Percentiles rank a stretch among this genome's conserved stretches.
Evolutionary conservation across 2,329 filamentous ascomycete species (phyloP).

Genomic region (Bipolaris cookei): DNA sequence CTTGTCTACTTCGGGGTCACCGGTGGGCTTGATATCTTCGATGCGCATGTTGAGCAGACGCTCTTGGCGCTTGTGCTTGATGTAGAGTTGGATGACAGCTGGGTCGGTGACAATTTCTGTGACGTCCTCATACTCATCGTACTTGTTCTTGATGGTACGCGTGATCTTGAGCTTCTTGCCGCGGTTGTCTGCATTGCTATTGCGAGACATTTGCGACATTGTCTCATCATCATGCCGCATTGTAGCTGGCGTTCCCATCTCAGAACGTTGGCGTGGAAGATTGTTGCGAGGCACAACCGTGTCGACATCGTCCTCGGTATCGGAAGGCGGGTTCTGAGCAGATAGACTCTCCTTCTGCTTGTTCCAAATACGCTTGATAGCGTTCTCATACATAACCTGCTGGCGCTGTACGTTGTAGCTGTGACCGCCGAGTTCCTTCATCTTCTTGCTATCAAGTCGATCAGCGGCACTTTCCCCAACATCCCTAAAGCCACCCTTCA

Average conservation of each 20-base stretch:
- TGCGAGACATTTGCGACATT: constrained; percentile 57
- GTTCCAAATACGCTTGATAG: constrained; percentile 91
- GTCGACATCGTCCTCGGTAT: constrained; percentile 70
- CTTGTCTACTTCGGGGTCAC: constrained; percentile 70
- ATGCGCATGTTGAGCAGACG: constrained; percentile 77
- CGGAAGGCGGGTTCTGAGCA: constrained; percentile 75
- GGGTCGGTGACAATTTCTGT: constrained; percentile 65
- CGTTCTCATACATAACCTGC: constrained; percentile 88
- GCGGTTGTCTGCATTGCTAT: constrained; percentile 63
- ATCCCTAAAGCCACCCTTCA: constrained; percentile 97
- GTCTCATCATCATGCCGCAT: constrained; percentile 73
- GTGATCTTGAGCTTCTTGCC: constrained; percentile 76
- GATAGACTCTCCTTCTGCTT: constrained; percentile 81
- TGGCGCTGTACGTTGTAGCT: constrained; percentile 97
- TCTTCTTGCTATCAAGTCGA: constrained; percentile 78
- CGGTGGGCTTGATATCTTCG: constrained; percentile 67
- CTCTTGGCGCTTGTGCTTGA: constrained; percentile 74
- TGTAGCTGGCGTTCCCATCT: constrained; percentile 62
- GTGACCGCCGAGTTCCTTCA: constrained; percentile 78
- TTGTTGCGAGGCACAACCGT: constrained; percentile 54
- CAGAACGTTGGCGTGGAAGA: constrained; percentile 60
- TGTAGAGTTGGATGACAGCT: constrained; percentile 87
- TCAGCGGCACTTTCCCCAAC: constrained; percentile 88
- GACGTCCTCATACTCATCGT: constrained; percentile 64
- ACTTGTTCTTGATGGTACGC: constrained; percentile 68